Evolutionary conservation across 1,284 basidiomycete species (phyloP).

Genomic region (Pseudozyma hubeiensis): DNA sequence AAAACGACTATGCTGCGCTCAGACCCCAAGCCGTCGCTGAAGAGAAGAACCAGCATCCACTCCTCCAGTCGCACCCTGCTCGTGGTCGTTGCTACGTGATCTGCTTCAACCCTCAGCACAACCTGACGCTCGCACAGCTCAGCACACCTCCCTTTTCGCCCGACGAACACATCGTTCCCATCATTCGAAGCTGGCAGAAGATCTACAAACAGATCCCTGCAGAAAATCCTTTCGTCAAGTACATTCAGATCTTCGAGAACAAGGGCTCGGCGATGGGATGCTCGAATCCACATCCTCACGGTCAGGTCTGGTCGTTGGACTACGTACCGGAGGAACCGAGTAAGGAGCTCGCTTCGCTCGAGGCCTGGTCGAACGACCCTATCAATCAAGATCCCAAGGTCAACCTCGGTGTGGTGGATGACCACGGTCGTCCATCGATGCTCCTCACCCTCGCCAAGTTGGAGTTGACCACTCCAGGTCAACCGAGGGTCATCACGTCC

Average conservation of each 20-base stretch:
- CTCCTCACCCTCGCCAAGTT: constrained; percentile 85
- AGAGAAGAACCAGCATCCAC: constrained; percentile 52
- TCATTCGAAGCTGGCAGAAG: constrained; percentile 80
- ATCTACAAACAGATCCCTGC: constrained; percentile 60
- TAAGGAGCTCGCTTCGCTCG: constrained; percentile 54
- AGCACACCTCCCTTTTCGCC: constrained; percentile 67
- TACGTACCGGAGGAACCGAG: constrained; percentile 64
- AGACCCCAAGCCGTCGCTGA: constrained; percentile 71
- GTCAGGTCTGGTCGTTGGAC: constrained; percentile 83
- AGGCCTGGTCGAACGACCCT: constrained; percentile 51
- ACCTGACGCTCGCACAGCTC: constrained; percentile 87
- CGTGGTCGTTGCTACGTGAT: constrained; percentile 89
- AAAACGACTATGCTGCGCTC: constrained; percentile 88
- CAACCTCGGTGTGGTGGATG: constrained; percentile 73
- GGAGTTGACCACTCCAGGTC: constrained; percentile 75
- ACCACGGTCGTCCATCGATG: constrained; percentile 77
- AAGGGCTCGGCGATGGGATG: constrained; percentile 97
- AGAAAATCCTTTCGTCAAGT: constrained; percentile 65
- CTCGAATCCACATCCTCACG: constrained; percentile 94
- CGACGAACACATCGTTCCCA: constrained; percentile 75
- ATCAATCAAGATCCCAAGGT: constrained; percentile 24
- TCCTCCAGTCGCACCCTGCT: constrained; percentile 79
- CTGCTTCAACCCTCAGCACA: constrained; percentile 88
- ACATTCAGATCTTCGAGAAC: constrained; percentile 76
- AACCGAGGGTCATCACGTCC: constrained; percentile 75